A percentile compares a stretch with the other conserved stretches of the same genome.
Evolutionary conservation across 2,329 filamentous ascomycete genomes (phyloP).

Genomic region (Colletotrichum sp.): DNA sequence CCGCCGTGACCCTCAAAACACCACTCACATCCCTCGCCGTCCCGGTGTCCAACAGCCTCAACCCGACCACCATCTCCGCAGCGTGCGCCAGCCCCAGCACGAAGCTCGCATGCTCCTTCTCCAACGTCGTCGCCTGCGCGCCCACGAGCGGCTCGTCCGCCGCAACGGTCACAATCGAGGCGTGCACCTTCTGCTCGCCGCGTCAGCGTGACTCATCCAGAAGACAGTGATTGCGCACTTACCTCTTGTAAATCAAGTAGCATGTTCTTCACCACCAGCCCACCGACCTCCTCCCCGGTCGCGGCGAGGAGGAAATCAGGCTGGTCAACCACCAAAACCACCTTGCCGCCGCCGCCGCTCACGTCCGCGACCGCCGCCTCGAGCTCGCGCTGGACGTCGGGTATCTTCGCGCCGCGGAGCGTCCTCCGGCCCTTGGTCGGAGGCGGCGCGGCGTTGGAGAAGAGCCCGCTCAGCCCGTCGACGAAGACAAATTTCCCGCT

Average conservation of each 20-base stretch:
- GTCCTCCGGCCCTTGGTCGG: conserved; percentile 18
- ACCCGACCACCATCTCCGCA: conserved; percentile 72
- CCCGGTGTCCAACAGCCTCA: conserved; percentile 83
- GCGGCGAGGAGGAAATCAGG: conserved; percentile 69
- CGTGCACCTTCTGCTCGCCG: conserved; percentile 60
- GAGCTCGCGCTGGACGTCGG: conserved; percentile 43
- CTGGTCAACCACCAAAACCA: conserved; percentile 70
- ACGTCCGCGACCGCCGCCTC: conserved; percentile 46
- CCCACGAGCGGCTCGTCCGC: conserved; percentile 76
- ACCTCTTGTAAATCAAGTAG: conserved; percentile 69
- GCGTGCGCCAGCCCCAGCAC: conserved; percentile 75
- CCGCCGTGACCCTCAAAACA: conserved; percentile 77
- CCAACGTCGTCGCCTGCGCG: conserved; percentile 65
- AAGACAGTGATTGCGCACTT: neutral
- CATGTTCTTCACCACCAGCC: conserved; percentile 57
- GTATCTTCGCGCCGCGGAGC: conserved; percentile 35
- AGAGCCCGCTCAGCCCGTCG: conserved; percentile 73
- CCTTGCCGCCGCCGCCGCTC: conserved; percentile 41
- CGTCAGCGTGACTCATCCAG: neutral
- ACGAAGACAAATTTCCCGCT: conserved; percentile 73
- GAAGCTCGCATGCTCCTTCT: conserved; percentile 75
- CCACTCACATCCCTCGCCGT: conserved; percentile 91
- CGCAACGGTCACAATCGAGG: conserved; percentile 71
- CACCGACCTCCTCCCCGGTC: conserved; percentile 48
- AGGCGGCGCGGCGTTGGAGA: conserved; percentile 28